Evolutionary conservation across 192 early-diverging fungal genomes (phyloP).

Genomic region (Coemansia sp.): DNA sequence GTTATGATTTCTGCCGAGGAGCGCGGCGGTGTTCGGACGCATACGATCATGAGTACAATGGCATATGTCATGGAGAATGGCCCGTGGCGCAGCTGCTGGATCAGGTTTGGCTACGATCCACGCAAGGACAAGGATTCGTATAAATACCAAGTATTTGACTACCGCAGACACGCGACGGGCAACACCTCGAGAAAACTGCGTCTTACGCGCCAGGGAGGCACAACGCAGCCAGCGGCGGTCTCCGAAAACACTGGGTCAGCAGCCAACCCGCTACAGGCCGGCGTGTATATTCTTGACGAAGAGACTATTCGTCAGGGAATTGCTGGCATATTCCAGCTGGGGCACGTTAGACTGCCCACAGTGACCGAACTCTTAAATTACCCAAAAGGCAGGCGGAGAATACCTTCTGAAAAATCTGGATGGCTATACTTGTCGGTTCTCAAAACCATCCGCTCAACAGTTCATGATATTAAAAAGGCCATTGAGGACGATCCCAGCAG

Average conservation of each 20-base stretch:
- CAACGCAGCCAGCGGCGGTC: neutral
- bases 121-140: slow-evolving; percentile 32
- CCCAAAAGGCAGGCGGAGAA: slow-evolving; percentile 18
- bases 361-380: slow-evolving; percentile 35
- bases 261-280: slow-evolving; percentile 9
- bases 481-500: neutral
- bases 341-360: slow-evolving; percentile 20
- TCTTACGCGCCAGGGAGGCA: neutral
- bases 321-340: slow-evolving; percentile 36
- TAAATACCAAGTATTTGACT: slow-evolving; percentile 48
- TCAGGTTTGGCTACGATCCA: slow-evolving; percentile 50
- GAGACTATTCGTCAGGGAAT: slow-evolving; percentile 20
- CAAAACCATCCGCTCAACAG: slow-evolving; percentile 19
- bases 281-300: slow-evolving; percentile 23
- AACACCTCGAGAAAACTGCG: neutral
- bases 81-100: slow-evolving; percentile 52
- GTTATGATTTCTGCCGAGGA: slow-evolving; percentile 21
- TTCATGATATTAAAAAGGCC: slow-evolving; percentile 10
- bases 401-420: slow-evolving; percentile 32
- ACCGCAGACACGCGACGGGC: slow-evolving; percentile 8
- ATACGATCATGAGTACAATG: slow-evolving; percentile 20
- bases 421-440: slow-evolving; percentile 34
- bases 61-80: slow-evolving; percentile 40
- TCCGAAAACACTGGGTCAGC: neutral
- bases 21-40: slow-evolving; percentile 9